Base-by-base conservation (phyloP, 2,329 filamentous ascomycete genomes). In the Rhynchosporium secalis region DNA sequence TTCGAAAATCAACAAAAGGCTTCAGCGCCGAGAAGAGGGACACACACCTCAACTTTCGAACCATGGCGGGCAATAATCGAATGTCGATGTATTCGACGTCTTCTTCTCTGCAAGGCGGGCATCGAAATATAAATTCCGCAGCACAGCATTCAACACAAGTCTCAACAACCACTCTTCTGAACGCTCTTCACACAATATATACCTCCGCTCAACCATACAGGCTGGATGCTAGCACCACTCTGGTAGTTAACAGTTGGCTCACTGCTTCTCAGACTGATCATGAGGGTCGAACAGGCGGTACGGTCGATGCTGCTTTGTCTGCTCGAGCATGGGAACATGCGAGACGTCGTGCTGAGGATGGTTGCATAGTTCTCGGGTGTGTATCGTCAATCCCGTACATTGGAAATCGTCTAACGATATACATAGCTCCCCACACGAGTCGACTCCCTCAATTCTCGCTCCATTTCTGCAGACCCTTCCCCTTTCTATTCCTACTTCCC, bases 161-260 rank as follows among this genome's bases (percentile, higher is more conserved):
- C 60, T 96, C 94, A 6, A 96, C 94, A 2, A 96, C 93, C 1
- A 96, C 92, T 0, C 84, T 98, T 52, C 84, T 99, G 61, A 98
- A 98, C 77, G 86, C 91, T 61, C 83, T 97, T 51, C 95, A 99
- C 78, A 92, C 91, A 70, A 89, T 90, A 72, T 98, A 96, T 76
- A 84, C 91, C 54, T 86, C 90, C 3, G 87, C 87, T 36, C 86
- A 92, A 72, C 86, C 94, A n/a, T 95, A 96, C 75, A 83, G 83
- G 65, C 84, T 99, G 51, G 95, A 99, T 76, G 88, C 92, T 54
- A 92, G 91, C 69, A 95, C 93, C 41, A 96, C 92, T 75, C 76
- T 98, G 45, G 93, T 95, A 0, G 92, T 98, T 68, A 98, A 98
- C 78, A 97, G 92, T 62, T 97, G 93, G 93, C 83, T 95, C 58